These are phyloP conservation scores for Phytopythium litorale DNA, from an alignment of 352 stramenopile species.

Conservation along the genomic window DNA sequence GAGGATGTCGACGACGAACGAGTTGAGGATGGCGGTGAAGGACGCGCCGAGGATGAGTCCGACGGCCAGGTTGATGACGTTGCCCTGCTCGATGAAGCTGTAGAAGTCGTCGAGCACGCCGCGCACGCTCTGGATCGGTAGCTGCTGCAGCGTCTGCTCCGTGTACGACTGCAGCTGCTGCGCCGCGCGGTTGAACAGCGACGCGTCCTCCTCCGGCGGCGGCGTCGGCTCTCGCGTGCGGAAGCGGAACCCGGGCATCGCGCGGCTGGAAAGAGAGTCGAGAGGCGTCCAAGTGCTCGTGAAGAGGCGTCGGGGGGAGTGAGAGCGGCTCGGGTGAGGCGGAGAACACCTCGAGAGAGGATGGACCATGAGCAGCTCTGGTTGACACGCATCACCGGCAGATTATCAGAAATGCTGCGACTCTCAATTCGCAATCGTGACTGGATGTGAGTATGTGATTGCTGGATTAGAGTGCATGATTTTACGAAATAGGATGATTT, in stretches of 20 bases:
- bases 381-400: not conserved
- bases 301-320: not conserved
- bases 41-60: conserved; percentile 63
- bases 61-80: conserved; percentile 70
- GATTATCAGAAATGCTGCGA: not conserved
- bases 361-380: not conserved
- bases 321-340: not conserved
- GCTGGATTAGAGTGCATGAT: not conserved
- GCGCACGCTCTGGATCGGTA: conserved; percentile 30
- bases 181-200: conserved; percentile 16
- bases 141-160: not conserved
- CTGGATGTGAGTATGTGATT: not conserved
- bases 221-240: conserved; percentile 5
- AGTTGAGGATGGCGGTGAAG: conserved; percentile 70
- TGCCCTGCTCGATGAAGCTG: conserved; percentile 71
- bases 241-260: conserved; percentile 6
- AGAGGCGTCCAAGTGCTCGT: not conserved
- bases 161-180: conserved; percentile 16
- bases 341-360: not conserved
- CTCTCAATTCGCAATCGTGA: not conserved
- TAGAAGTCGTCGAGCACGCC: conserved; percentile 52
- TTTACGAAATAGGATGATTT: not conserved
- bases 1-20: conserved; percentile 64
- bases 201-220: conserved; percentile 14
- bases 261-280: not conserved